These are phyloP conservation scores for Syzygium syzygioides DNA, from an alignment of 441 rosid species.

Conservation along the genomic window DNA sequence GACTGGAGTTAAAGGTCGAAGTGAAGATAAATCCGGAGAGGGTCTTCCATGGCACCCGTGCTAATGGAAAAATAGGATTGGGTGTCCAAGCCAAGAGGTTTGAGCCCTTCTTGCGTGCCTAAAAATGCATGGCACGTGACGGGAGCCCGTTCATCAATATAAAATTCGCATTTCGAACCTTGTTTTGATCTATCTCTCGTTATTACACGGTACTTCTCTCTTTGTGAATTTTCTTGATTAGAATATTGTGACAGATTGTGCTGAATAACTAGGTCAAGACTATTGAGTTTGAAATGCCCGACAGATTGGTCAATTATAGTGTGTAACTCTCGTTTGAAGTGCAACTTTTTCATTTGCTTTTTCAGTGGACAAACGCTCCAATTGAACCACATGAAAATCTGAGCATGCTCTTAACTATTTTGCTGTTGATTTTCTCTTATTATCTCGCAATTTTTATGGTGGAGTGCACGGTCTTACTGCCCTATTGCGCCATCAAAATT, in stretches of 20 bases:
- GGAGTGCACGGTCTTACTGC: background rate
- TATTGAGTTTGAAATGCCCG: fast-evolving
- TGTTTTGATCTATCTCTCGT: fast-evolving
- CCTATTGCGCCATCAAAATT: background rate
- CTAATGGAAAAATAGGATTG: fast-evolving
- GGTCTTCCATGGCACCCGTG: background rate
- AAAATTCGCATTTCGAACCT: fast-evolving
- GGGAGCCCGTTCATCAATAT: fast-evolving
- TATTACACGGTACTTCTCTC: fast-evolving
- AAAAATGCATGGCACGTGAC: background rate
- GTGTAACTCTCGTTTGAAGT: background rate
- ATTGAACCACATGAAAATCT: background rate
- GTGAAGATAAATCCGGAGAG: background rate
- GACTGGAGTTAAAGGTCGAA: fast-evolving
- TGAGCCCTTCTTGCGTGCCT: fast-evolving
- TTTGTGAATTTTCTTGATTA: background rate
- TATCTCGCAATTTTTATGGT: background rate
- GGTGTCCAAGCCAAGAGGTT: background rate
- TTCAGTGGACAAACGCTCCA: background rate
- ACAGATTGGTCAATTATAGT: background rate
- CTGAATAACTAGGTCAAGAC: background rate
- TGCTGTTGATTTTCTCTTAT: background rate
- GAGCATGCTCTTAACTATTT: background rate
- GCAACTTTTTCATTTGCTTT: background rate
- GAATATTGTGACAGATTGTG: background rate